Base-by-base conservation (phyloP, 495 filamentous ascomycete genomes). In the Aspergillus bridgeri region DNA sequence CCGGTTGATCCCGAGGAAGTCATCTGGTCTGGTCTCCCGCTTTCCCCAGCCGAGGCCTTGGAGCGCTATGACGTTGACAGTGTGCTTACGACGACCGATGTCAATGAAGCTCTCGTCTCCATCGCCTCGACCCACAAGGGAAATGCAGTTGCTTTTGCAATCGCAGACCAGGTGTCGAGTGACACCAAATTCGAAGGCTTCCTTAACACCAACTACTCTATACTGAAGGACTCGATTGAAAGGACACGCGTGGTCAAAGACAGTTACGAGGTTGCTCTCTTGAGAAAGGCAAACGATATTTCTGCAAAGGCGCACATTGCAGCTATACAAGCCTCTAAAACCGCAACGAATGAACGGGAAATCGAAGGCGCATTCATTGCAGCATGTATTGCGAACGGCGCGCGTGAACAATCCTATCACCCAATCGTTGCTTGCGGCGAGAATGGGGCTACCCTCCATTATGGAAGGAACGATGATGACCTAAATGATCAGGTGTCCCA, bases 11-110 rank as follows among this genome's bases (percentile, higher is more conserved):
- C 91, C 45, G 89, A 95, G 25, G 85, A 84, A 43, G 94, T 98
- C n/a, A 90, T 98, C 63, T 99, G 95, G 95, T 88, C 87, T 22
- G 95, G 95, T 24, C 83, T 98, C 20, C 95, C 95, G 0, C 68
- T 96, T 56, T 86, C 85, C 6, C 67, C 75, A 29, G 76, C 86
- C n/a, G 87, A 96, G 66, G 92, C 92, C 19, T 67, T 83, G 44
- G 67, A 83, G 24, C 81, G 81, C 23, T 97, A 89, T 75, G 92
- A 98, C 64, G 83, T 98, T 64, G 94, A 97, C 63, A 77, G 79
- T 7, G 90, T 91, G 58, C 79, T 79, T 22, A 81, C 82, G 55
- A 86, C 86, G 6, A 83, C 78, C 51, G 86, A 92, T 44, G 71
- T 96, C 57, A 89, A 92, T 69, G 69, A 78, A 33, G 78, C 80